A percentile compares a stretch with the other conserved stretches of the same genome.
These are phyloP conservation scores for Trypanosoma grayi DNA, from an alignment of 208 protist genomes.

Conservation along the genomic window DNA sequence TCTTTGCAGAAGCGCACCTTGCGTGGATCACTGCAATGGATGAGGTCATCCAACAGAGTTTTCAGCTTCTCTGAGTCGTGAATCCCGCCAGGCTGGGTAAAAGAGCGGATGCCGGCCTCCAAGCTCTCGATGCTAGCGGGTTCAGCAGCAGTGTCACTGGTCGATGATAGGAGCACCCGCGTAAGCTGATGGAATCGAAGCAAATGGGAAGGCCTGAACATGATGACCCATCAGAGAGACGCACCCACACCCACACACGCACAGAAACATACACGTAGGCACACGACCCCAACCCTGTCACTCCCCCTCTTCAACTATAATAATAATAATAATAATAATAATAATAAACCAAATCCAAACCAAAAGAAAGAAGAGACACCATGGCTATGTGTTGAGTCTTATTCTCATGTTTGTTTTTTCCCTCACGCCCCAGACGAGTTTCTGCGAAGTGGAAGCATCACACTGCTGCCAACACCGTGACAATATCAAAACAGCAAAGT, in stretches of 20 bases:
- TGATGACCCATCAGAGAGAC: not conserved
- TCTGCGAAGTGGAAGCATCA: no score
- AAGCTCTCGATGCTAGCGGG: slow-evolving; percentile 1
- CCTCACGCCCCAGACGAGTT: no score
- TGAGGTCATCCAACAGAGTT: slow-evolving; percentile 20
- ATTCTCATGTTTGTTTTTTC: no score
- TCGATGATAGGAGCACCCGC: slow-evolving; percentile 2
- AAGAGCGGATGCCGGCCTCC: slow-evolving; percentile 11
- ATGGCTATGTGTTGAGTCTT: not conserved
- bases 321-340: not conserved
- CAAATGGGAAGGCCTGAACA: slow-evolving; percentile 2
- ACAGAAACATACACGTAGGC: no score
- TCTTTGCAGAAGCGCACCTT: slow-evolving; percentile 25
- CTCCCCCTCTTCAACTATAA: no score
- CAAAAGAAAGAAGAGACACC: not conserved
- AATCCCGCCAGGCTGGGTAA: slow-evolving; percentile 1
- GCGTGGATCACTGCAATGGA: slow-evolving; percentile 17
- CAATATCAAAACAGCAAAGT: no score
- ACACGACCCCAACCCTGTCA: no score
- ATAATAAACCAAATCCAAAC: not conserved
- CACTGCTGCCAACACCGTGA: no score
- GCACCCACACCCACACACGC: not conserved
- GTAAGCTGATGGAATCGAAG: slow-evolving; percentile 1
- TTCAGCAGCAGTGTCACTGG: not conserved
- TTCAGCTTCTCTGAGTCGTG: slow-evolving; percentile 7